These are phyloP conservation scores for Pythium rishiriense DNA, from an alignment of 352 stramenopile genomes.

Conservation along the genomic window DNA sequence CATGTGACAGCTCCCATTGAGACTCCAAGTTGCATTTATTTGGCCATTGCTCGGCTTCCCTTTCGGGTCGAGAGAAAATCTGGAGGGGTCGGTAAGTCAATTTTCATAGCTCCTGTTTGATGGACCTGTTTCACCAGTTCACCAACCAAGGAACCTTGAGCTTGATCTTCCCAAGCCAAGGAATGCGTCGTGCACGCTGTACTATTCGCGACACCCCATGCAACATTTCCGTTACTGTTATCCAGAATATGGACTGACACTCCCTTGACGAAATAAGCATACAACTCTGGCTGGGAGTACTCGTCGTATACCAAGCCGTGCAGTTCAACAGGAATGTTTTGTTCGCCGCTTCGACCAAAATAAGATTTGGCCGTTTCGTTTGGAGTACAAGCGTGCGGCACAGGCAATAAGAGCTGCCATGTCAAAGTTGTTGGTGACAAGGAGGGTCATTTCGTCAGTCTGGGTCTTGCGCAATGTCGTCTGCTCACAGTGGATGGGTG, in stretches of 20 bases:
- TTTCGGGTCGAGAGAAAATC: too few species aligned
- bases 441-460: constrained; percentile 5
- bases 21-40: neutral
- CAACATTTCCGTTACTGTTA: constrained; percentile 21
- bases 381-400: neutral
- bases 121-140: neutral
- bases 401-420: neutral
- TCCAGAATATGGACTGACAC: constrained; percentile 16
- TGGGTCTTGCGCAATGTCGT: neutral
- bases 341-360: neutral
- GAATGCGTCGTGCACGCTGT: constrained; percentile 19
- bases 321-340: neutral
- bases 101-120: neutral
- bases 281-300: constrained; percentile 12
- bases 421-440: constrained; percentile 2
- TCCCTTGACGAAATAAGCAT: constrained; percentile 16
- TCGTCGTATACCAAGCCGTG: constrained; percentile 6
- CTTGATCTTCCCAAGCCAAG: constrained; percentile 22
- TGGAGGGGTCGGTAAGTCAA: constrained; percentile 4
- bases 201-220: constrained; percentile 9
- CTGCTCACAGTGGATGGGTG: neutral
- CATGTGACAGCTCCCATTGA: neutral
- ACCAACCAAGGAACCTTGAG: neutral
- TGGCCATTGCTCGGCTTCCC: too few species aligned
- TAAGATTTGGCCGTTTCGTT: neutral